Evolutionary conservation across 2,329 filamentous ascomycete genomes (phyloP).

Genomic region (Verruconis gallopava): DNA sequence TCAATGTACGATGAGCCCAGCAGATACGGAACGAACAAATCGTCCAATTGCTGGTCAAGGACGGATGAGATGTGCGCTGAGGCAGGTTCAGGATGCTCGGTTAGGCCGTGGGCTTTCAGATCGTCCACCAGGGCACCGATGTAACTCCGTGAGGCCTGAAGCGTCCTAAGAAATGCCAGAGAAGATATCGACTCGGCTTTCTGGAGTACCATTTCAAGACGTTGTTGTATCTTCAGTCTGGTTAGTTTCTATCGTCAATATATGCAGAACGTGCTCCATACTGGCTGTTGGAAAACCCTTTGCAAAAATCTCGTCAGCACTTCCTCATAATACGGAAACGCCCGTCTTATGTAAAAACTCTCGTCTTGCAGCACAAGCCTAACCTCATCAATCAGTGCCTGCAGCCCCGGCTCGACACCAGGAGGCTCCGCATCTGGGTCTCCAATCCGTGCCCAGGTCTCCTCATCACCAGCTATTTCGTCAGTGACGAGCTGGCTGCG

Average conservation of each 20-base stretch:
- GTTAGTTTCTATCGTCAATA: too few relatives aligned
- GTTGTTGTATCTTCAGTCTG: constrained; percentile 69
- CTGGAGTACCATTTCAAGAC: constrained; percentile 87
- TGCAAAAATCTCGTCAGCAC: constrained; percentile 89
- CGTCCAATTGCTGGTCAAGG: constrained; percentile 55
- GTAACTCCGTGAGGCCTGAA: constrained; percentile 84
- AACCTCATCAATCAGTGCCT: constrained; percentile 87
- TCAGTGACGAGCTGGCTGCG: constrained; percentile 82
- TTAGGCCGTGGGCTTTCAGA: constrained; percentile 83
- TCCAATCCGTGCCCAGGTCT: constrained; percentile 76
- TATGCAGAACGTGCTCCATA: constrained; percentile 1
- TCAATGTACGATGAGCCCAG: constrained; percentile 42
- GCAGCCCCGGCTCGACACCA: constrained; percentile 79
- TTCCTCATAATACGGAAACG: constrained; percentile 92
- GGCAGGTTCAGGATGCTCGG: constrained; percentile 85
- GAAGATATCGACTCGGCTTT: constrained; percentile 89
- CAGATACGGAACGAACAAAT: constrained; percentile 54
- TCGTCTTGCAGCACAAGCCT: constrained; percentile 94
- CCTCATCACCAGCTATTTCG: constrained; percentile 61
- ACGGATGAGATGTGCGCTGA: constrained; percentile 68
- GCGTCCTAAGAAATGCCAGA: constrained; percentile 74
- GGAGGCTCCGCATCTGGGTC: constrained; percentile 90
- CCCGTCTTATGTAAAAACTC: constrained; percentile 89
- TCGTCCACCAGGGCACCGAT: constrained; percentile 83
- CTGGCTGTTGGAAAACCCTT: constrained; percentile 88